These are phyloP conservation scores for Micractinium conductrix DNA, from an alignment of 139 green algal species.

Conservation along the genomic window DNA sequence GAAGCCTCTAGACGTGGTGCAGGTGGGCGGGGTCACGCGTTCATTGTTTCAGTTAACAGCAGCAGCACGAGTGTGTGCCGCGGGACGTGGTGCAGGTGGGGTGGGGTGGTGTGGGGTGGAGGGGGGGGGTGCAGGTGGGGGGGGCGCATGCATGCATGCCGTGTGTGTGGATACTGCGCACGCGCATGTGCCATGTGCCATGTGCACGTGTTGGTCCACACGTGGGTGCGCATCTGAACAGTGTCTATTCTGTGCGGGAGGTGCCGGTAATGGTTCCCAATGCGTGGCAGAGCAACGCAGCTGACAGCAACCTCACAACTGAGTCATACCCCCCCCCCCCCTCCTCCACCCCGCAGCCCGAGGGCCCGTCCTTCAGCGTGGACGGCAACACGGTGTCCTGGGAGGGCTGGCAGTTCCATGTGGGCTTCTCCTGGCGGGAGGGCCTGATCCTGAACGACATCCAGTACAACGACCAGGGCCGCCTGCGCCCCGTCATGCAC, in stretches of 20 bases:
- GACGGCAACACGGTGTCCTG: slow-evolving; percentile 76
- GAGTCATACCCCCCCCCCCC: no score
- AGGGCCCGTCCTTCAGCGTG: slow-evolving; percentile 81
- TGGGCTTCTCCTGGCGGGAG: slow-evolving; percentile 92
- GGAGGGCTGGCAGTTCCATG: slow-evolving; percentile 86
- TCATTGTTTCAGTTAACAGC: no score
- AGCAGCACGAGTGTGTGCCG: no score
- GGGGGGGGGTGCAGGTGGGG: background rate
- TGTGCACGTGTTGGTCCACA: no score
- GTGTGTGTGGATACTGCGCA: no score
- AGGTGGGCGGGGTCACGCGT: background rate
- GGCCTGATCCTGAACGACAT: slow-evolving; percentile 87
- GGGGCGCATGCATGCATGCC: background rate
- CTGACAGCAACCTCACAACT: no score
- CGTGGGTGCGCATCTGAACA: no score
- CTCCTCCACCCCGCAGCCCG: slow-evolving; percentile 40
- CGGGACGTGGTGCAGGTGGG: background rate
- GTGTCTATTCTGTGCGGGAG: no score
- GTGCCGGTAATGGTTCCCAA: no score
- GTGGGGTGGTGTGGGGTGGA: background rate
- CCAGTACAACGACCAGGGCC: slow-evolving; percentile 61
- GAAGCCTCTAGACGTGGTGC: slow-evolving; percentile 80
- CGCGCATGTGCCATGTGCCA: no score
- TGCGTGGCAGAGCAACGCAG: no score
- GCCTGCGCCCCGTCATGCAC: slow-evolving; percentile 75